Evolutionary conservation across 176 grass and related monocot genomes (phyloP), one percentile per base, ranked within the genome.

Genomic region (Eragrostis nindensis): DNA sequence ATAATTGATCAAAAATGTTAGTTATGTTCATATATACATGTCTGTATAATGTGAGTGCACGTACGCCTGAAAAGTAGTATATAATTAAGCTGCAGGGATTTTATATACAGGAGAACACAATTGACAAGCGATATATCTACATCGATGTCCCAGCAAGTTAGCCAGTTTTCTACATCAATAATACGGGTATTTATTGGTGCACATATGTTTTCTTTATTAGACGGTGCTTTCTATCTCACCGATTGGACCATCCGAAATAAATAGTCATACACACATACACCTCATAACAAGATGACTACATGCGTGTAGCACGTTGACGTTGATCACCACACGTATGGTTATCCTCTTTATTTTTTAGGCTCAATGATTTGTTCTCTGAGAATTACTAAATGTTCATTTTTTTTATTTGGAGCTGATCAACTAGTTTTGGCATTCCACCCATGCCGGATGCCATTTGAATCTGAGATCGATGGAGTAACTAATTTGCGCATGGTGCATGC

Each of bases 401-500:
- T 59, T 59, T 25, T n/a, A n/a, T n/a, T 59, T 25, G 24, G 56
- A 10, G 2, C 24, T 61, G 57, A 11, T 21, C 22, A 27, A 11
- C 10, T 26, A 60, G 56, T 12, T 60, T 60, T 8, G 8, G 56
- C 24, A 26, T 27, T 27, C 24, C 24, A 6, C 21, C 10, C 57
- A 61, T 61, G 10, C 24, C 55, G 22, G 55, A n/a, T 24, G 21
- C 11, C n/a, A 25, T 59, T n/a, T n/a, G n/a, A n/a, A n/a, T n/a
- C 55, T 59, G 55, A 59, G n/a, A 59, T 59, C 7, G n/a, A 12
- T 27, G 13, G 0, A 5, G 8, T 62, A 16, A 7, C 30, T 17
- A 36, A 63, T 17, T 67, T 67, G 17, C 36, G 64, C 36, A 21
- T 64, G 62, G 29, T 65, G 30, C 18, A 41, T 77, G 77, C 73